Conservation (phyloP, 352 stramenopile genomes). For the Phytophthora pisi region DNA sequence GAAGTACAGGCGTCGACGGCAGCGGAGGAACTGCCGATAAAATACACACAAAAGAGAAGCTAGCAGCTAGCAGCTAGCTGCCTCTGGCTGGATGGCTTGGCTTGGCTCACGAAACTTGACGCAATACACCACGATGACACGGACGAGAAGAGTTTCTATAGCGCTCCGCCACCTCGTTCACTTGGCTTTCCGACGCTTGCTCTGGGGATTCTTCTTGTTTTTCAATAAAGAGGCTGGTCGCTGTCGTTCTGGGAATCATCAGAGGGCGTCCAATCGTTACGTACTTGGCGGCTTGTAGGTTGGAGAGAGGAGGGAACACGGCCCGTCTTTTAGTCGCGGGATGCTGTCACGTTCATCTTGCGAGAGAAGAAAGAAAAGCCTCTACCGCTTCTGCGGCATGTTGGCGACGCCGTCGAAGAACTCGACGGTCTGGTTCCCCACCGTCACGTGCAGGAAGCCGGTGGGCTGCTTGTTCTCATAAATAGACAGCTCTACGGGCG, state of each 20-base stretch:
- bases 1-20: slow-evolving; percentile 39
- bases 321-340: slow-evolving; percentile 36
- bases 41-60: slow-evolving; percentile 46
- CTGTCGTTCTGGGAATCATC: slow-evolving; percentile 22
- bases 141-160: slow-evolving; percentile 41
- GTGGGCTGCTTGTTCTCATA: slow-evolving; percentile 88
- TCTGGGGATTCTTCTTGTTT: slow-evolving; percentile 10
- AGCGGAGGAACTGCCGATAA: slow-evolving; percentile 40
- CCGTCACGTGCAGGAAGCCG: slow-evolving; percentile 78
- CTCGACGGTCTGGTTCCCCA: slow-evolving; percentile 84
- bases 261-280: slow-evolving; percentile 25
- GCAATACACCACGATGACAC: slow-evolving; percentile 41
- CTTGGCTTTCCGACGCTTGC: slow-evolving; percentile 19
- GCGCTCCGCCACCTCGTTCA: slow-evolving; percentile 30
- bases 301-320: slow-evolving; percentile 25
- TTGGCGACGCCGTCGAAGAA: slow-evolving; percentile 84
- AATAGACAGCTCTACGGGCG: slow-evolving; percentile 80
- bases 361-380: not conserved
- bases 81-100: slow-evolving; percentile 26
- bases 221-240: not conserved
- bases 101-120: slow-evolving; percentile 38
- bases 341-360: slow-evolving; percentile 33
- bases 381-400: slow-evolving; percentile 83
- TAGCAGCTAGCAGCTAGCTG: slow-evolving; percentile 44
- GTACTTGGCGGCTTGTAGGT: slow-evolving; percentile 26